phyloP scores from a whole-genome alignment of 2,329 filamentous ascomycete species.

The Pseudopyricularia cyperi region DNA sequence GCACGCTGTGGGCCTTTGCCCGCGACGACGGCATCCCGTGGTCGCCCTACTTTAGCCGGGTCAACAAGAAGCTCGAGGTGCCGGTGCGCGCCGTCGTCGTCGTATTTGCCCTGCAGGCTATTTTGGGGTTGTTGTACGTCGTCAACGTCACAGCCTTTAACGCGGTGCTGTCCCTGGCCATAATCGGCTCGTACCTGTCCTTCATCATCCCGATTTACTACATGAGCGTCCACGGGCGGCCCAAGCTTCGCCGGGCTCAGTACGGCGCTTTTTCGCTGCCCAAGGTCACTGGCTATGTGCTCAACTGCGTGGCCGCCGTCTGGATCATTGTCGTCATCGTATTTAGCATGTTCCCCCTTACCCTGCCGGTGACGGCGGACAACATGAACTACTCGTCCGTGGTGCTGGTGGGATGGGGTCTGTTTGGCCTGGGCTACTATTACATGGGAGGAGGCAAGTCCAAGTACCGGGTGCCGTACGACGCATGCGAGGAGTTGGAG shows the following conservation, averaged over 20 bases:
- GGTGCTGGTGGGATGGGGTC: too few species aligned
- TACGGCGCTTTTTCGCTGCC: slow-evolving; percentile 26
- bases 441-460: too few species aligned
- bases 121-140: slow-evolving; percentile 1
- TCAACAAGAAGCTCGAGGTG: slow-evolving; percentile 21
- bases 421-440: too few species aligned
- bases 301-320: slow-evolving; percentile 19
- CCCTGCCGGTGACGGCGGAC: slow-evolving; percentile 18
- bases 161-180: slow-evolving; percentile 35
- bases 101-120: slow-evolving; percentile 4
- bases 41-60: slow-evolving; percentile 21
- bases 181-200: slow-evolving; percentile 38
- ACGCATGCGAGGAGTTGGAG: too few species aligned
- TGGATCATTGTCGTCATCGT: slow-evolving; percentile 26
- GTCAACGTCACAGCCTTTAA: slow-evolving; percentile 27
- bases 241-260: slow-evolving; percentile 21
- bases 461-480: too few species aligned
- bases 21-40: slow-evolving; percentile 30
- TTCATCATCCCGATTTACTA: slow-evolving; percentile 27
- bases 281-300: slow-evolving; percentile 25
- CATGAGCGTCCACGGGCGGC: slow-evolving; percentile 22
- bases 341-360: slow-evolving; percentile 33
- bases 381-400: slow-evolving; percentile 28
- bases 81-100: slow-evolving; percentile 13
- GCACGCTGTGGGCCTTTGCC: slow-evolving; percentile 40